Percentiles rank a stretch among this genome's conserved stretches.
phyloP scores from a whole-genome alignment of 306 rosid species.

The Cercis canadensis region DNA sequence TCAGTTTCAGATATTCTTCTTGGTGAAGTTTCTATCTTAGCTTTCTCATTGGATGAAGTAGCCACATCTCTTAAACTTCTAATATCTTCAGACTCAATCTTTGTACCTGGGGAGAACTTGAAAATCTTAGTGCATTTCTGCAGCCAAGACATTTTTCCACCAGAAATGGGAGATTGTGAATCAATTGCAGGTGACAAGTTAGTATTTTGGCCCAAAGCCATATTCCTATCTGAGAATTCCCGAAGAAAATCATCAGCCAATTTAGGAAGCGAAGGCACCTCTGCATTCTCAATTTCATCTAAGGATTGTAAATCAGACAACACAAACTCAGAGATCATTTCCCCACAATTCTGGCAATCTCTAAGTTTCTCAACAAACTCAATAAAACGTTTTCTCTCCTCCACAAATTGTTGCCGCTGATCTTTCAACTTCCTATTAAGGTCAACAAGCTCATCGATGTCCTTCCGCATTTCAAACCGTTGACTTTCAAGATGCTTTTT shows the following conservation, averaged over 20 bases:
- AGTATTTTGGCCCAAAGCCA: constrained; percentile 52
- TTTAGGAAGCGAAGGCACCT: constrained; percentile 63
- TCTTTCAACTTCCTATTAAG: constrained; percentile 75
- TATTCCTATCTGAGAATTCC: constrained; percentile 49
- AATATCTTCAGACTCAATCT: constrained; percentile 52
- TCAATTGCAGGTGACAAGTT: constrained; percentile 52
- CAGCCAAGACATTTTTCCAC: constrained; percentile 81
- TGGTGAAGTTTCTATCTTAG: constrained; percentile 49
- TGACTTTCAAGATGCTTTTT: constrained; percentile 75
- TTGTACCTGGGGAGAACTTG: constrained; percentile 71
- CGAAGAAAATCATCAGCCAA: constrained; percentile 53
- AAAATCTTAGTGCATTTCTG: constrained; percentile 93
- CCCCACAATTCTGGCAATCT: constrained; percentile 77
- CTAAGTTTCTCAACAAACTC: constrained; percentile 70
- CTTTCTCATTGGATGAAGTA: constrained; percentile 41
- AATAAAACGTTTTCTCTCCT: constrained; percentile 76
- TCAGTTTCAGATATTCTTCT: constrained; percentile 50
- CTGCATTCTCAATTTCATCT: constrained; percentile 67
- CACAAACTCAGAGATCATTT: constrained; percentile 73
- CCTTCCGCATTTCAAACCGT: constrained; percentile 78
- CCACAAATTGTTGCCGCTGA: constrained; percentile 75
- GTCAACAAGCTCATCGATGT: constrained; percentile 78
- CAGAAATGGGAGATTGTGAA: constrained; percentile 65
- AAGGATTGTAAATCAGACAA: constrained; percentile 68
- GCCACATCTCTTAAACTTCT: constrained; percentile 50